These are phyloP conservation scores for Saccharomycopsis babjevae DNA, from an alignment of 805 yeast genomes.

Conservation along the genomic window DNA sequence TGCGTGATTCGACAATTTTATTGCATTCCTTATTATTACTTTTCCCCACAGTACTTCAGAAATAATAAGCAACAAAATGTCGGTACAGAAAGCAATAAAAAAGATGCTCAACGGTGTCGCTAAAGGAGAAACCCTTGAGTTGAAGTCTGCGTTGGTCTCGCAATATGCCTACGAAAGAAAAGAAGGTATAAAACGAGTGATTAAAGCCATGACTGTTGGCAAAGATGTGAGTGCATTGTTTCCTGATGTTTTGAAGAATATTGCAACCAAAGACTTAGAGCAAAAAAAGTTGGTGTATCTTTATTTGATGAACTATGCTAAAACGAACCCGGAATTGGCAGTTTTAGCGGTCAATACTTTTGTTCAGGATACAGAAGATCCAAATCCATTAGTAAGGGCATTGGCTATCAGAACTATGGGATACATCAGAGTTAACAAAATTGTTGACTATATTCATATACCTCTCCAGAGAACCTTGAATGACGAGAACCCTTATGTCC, in stretches of 20 bases:
- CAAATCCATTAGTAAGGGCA: conserved; percentile 91
- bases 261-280: conserved; percentile 92
- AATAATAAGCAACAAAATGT: conserved; percentile 19
- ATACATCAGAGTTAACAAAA: conserved; percentile 88
- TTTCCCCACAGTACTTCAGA: not conserved
- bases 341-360: conserved; percentile 95
- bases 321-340: conserved; percentile 89
- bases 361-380: conserved; percentile 90
- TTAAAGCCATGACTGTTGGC: conserved; percentile 97
- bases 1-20: not conserved
- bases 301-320: conserved; percentile 95
- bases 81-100: conserved; percentile 42
- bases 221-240: conserved; percentile 91
- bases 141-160: conserved; percentile 82
- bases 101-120: conserved; percentile 47
- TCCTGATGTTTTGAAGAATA: conserved; percentile 92
- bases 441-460: conserved; percentile 88
- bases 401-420: conserved; percentile 98
- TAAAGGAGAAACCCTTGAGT: conserved; percentile 77
- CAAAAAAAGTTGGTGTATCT: conserved; percentile 93
- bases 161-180: conserved; percentile 92
- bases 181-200: conserved; percentile 93
- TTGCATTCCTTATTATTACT: too few relatives aligned
- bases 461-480: conserved; percentile 76
- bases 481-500: conserved; percentile 94